These are phyloP conservation scores for Fusarium sp. DNA, from an alignment of 2,329 filamentous ascomycete genomes.

Conservation along the genomic window DNA sequence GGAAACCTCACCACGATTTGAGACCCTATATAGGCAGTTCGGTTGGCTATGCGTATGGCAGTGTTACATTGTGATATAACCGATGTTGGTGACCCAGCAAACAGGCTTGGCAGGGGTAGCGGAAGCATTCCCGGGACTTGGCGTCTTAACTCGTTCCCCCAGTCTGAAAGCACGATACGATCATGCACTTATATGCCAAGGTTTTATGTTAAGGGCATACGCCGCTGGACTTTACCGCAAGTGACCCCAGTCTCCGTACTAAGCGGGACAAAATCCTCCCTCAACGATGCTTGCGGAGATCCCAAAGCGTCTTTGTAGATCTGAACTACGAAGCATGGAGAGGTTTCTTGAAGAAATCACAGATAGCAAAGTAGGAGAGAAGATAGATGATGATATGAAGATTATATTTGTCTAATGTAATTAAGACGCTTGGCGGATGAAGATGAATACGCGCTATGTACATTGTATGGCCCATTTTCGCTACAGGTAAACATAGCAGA, in stretches of 20 bases:
- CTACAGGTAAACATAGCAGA: slow-evolving; percentile 54
- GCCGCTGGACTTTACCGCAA: neutral
- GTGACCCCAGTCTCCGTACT: neutral
- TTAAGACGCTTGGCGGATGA: slow-evolving; percentile 17
- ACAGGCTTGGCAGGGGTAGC: neutral
- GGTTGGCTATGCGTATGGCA: neutral
- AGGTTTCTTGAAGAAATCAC: neutral
- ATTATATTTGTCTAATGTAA: neutral
- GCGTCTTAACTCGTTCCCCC: neutral
- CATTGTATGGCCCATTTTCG: neutral
- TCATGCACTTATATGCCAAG: neutral
- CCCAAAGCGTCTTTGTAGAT: neutral
- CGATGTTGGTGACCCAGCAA: neutral
- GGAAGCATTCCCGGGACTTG: neutral
- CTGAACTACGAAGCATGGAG: neutral
- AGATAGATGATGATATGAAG: neutral
- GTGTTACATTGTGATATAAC: neutral
- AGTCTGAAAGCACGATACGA: neutral
- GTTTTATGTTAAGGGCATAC: neutral
- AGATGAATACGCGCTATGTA: neutral
- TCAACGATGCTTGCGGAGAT: neutral
- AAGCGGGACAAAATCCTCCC: neutral
- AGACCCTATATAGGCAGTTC: neutral
- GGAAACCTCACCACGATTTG: neutral
- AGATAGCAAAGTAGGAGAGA: neutral